phyloP scores from a whole-genome alignment of 176 grass and related monocot genomes.

The Triticum timopheevii region DNA sequence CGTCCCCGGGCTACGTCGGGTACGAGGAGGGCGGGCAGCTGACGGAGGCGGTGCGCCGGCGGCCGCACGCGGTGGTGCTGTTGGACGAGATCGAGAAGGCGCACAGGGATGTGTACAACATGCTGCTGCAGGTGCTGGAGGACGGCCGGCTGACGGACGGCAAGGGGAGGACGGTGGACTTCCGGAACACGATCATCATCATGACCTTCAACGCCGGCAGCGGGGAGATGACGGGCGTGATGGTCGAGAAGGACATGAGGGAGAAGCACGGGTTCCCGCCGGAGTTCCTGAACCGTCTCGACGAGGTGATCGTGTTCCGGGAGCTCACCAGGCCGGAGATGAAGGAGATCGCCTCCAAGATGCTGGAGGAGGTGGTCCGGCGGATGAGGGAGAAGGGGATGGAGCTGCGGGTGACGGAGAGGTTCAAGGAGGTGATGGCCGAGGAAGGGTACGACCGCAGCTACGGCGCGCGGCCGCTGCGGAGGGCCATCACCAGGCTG shows the following conservation, averaged over 20 bases:
- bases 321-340: slow-evolving; percentile 69
- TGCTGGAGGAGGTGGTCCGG: slow-evolving; percentile 70
- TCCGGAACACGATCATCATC: slow-evolving; percentile 78
- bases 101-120: slow-evolving; percentile 77
- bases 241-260: slow-evolving; percentile 67
- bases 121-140: slow-evolving; percentile 93
- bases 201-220: slow-evolving; percentile 89
- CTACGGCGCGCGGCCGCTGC: slow-evolving; percentile 62
- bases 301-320: slow-evolving; percentile 95
- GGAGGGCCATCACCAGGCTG: slow-evolving; percentile 75
- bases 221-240: slow-evolving; percentile 59
- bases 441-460: slow-evolving; percentile 77
- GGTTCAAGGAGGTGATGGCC: slow-evolving; percentile 69
- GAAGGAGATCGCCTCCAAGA: slow-evolving; percentile 74
- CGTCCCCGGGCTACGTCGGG: slow-evolving; percentile 82
- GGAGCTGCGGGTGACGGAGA: slow-evolving; percentile 64
- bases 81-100: slow-evolving; percentile 92
- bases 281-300: slow-evolving; percentile 73
- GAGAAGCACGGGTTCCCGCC: slow-evolving; percentile 60
- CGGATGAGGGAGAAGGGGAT: slow-evolving; percentile 68
- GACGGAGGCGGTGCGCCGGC: slow-evolving; percentile 79
- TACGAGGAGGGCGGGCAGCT: slow-evolving; percentile 91
- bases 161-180: slow-evolving; percentile 88
- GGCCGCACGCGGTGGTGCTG: slow-evolving; percentile 73
- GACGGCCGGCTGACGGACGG: slow-evolving; percentile 84